Evolutionary conservation across 495 filamentous ascomycete species (phyloP).

Genomic region (Penicillium bialowiezense): DNA sequence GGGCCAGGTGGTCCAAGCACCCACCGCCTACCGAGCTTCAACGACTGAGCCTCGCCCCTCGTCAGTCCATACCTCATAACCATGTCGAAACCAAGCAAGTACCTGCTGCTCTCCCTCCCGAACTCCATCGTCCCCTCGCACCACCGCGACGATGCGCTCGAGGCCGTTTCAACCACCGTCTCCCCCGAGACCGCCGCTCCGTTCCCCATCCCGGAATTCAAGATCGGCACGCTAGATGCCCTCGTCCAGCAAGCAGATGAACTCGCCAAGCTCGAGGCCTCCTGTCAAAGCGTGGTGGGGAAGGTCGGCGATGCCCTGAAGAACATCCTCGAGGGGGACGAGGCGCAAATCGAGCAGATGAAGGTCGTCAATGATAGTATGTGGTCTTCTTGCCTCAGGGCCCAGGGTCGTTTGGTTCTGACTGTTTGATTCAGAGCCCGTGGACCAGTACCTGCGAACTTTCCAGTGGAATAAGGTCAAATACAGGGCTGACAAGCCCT

Average conservation of each 20-base stretch:
- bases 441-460: conserved; percentile 83
- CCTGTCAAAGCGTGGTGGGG: conserved; percentile 76
- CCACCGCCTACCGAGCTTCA: conserved; percentile 29
- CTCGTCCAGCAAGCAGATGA: conserved; percentile 98
- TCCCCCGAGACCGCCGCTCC: conserved; percentile 67
- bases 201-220: conserved; percentile 88
- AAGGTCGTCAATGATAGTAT: conserved; percentile 95
- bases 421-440: conserved; percentile 62
- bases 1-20: conserved; percentile 18
- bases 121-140: conserved; percentile 68
- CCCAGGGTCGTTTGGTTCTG: not conserved
- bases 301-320: conserved; percentile 87
- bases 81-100: conserved; percentile 62
- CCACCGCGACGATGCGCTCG: conserved; percentile 77
- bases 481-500: conserved; percentile 85
- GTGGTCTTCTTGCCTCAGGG: conserved; percentile 21
- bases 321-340: conserved; percentile 76
- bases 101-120: conserved; percentile 73
- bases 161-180: conserved; percentile 67
- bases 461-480: conserved; percentile 97
- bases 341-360: conserved; percentile 76
- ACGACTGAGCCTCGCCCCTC: conserved; percentile 11
- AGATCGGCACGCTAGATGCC: conserved; percentile 93
- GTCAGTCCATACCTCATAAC: conserved; percentile 12
- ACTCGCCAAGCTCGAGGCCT: conserved; percentile 76